phyloP scores from a whole-genome alignment of 139 green algal genomes.

The Chlamydomonas incerta region DNA sequence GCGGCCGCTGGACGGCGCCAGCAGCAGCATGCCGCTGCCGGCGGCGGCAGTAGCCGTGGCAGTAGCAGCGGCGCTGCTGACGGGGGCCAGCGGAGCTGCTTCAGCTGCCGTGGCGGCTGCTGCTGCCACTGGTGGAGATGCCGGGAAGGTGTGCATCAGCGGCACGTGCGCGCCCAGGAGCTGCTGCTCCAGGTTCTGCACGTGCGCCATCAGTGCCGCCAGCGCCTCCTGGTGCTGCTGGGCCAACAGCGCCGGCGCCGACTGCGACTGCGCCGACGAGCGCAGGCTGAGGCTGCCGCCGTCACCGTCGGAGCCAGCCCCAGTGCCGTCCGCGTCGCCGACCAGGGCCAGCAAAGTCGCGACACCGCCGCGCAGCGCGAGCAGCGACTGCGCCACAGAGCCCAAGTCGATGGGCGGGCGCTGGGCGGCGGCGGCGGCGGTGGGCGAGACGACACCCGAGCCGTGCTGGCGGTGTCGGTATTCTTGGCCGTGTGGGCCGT shows the following conservation, averaged over 20 bases:
- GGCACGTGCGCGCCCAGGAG: not conserved
- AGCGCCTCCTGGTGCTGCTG: not conserved
- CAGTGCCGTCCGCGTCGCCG: no score
- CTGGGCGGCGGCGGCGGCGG: not conserved
- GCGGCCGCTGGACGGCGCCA: no score
- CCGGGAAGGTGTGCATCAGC: no score
- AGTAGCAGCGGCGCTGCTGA: no score
- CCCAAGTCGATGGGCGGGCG: not conserved
- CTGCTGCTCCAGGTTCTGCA: constrained; percentile 15
- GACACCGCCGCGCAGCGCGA: constrained; percentile 10
- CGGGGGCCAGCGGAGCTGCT: no score
- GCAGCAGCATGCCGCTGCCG: no score
- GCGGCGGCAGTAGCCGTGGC: no score
- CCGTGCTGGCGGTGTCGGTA: not conserved
- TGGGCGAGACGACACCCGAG: no score
- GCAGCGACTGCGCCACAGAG: not conserved
- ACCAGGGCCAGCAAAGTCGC: not conserved
- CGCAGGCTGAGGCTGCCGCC: not conserved
- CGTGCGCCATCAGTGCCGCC: not conserved
- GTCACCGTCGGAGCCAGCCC: not conserved
- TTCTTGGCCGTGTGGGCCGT: no score
- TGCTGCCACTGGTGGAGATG: no score
- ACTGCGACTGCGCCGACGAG: not conserved
- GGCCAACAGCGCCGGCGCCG: not conserved
- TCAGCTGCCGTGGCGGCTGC: no score